phyloP scores from a whole-genome alignment of 805 yeast species.

The Yamadazyma paraphyllophila region DNA sequence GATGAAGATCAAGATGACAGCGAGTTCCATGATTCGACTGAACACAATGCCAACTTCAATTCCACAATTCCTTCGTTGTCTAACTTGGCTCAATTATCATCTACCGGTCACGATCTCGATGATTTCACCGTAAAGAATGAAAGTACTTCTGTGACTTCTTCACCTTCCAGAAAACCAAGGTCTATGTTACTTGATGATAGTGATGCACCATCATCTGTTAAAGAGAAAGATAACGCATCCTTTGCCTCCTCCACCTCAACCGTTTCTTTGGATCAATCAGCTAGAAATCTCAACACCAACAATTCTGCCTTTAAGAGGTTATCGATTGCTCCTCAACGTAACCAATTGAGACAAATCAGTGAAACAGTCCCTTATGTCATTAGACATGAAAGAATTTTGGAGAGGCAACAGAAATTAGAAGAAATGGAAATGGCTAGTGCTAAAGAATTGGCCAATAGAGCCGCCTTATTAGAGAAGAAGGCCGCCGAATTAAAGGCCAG shows the following conservation, averaged over 20 bases:
- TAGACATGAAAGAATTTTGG: constrained; percentile 70
- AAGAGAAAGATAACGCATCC: constrained; percentile 26
- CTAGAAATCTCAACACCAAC: constrained; percentile 20
- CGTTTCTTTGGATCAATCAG: constrained; percentile 23
- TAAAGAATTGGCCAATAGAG: constrained; percentile 66
- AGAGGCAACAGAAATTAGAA: constrained; percentile 75
- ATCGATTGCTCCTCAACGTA: constrained; percentile 50
- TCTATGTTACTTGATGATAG: constrained; percentile 36
- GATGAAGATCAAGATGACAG: constrained; percentile 25
- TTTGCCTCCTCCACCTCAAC: constrained; percentile 32
- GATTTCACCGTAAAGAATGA: constrained; percentile 13
- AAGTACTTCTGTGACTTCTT: constrained; percentile 20
- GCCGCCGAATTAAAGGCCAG: constrained; percentile 69
- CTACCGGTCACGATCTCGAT: constrained; percentile 12
- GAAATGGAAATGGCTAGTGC: constrained; percentile 79
- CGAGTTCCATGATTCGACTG: constrained; percentile 27
- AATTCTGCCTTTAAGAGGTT: constrained; percentile 41
- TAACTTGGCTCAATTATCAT: constrained; percentile 52
- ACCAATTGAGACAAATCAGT: constrained; percentile 70
- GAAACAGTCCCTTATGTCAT: constrained; percentile 84
- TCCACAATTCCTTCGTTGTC: constrained; percentile 53
- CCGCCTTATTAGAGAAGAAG: constrained; percentile 71
- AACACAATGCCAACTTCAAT: constrained; percentile 14
- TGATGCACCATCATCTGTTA: constrained; percentile 14
- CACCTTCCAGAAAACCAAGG: constrained; percentile 21